phyloP scores from a whole-genome alignment of 2,329 filamentous ascomycete genomes.

The Clonostachys solani region DNA sequence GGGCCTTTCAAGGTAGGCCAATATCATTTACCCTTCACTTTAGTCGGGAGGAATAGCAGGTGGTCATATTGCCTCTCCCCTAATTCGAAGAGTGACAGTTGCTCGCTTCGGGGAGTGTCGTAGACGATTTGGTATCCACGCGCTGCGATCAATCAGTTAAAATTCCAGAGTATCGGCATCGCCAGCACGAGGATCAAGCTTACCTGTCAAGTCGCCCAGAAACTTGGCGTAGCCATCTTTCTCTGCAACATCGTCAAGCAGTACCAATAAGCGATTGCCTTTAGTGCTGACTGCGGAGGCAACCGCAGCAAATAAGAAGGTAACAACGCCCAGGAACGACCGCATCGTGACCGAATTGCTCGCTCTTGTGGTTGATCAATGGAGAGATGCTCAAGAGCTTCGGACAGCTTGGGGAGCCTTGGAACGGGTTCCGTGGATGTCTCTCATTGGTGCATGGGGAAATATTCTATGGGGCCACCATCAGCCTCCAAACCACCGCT shows the following conservation, averaged over 20 bases:
- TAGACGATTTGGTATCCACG: constrained; percentile 80
- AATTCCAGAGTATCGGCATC: not conserved
- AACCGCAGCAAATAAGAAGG: constrained; percentile 61
- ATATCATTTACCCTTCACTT: constrained; percentile 68
- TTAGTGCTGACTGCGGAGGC: constrained; percentile 74
- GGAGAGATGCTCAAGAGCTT: too few species aligned
- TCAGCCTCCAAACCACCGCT: too few species aligned
- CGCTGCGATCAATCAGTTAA: constrained; percentile 43
- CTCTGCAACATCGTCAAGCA: constrained; percentile 78
- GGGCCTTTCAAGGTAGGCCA: constrained; percentile 4
- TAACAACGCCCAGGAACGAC: constrained; percentile 67
- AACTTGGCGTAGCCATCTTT: constrained; percentile 82
- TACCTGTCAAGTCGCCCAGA: constrained; percentile 67
- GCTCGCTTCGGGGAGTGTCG: constrained; percentile 77
- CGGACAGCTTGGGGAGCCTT: too few species aligned
- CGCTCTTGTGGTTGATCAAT: not conserved
- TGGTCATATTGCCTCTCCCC: constrained; percentile 91
- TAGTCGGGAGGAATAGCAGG: constrained; percentile 80
- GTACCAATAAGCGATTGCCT: constrained; percentile 77
- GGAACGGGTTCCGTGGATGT: too few species aligned
- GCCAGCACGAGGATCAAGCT: constrained; percentile 12
- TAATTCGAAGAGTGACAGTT: constrained; percentile 74
- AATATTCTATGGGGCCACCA: too few species aligned
- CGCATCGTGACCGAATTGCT: constrained; percentile 48
- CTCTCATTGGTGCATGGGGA: too few species aligned